phyloP scores from a whole-genome alignment of 768 basidiomycete species.

The Coprinopsis strossmayeri region DNA sequence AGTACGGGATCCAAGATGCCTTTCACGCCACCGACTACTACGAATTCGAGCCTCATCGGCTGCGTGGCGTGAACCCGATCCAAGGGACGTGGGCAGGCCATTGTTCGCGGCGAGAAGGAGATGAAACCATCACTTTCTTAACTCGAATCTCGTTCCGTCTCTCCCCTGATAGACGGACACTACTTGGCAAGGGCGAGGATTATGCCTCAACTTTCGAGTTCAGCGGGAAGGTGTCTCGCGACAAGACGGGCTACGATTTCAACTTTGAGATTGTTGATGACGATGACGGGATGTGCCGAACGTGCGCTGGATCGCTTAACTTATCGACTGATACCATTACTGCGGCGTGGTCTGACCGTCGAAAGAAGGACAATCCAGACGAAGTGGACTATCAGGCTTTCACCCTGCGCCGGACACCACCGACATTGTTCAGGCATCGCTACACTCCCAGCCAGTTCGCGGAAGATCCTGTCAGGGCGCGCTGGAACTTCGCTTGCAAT shows the following conservation, averaged over 20 bases:
- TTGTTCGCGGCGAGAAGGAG: slow-evolving; percentile 14
- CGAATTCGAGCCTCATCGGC: slow-evolving; percentile 22
- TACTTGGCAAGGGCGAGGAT: slow-evolving; percentile 28
- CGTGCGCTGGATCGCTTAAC: slow-evolving; percentile 20
- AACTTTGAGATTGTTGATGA: slow-evolving; percentile 21
- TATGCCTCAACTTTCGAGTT: slow-evolving; percentile 25
- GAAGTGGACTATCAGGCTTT: slow-evolving; percentile 19
- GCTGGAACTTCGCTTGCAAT: slow-evolving; percentile 28
- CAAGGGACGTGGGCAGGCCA: slow-evolving; percentile 31
- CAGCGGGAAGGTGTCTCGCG: slow-evolving; percentile 16
- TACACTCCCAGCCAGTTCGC: slow-evolving; percentile 21
- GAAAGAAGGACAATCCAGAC: slow-evolving; percentile 18
- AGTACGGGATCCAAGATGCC: slow-evolving; percentile 26
- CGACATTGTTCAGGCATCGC: slow-evolving; percentile 24
- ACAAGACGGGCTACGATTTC: slow-evolving; percentile 18
- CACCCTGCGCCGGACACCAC: slow-evolving; percentile 21
- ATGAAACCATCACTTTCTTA: slow-evolving; percentile 18
- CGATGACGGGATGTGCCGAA: slow-evolving; percentile 20
- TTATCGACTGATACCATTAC: slow-evolving; percentile 13
- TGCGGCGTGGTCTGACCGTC: slow-evolving; percentile 17
- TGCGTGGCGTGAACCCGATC: slow-evolving; percentile 15
- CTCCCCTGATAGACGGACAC: slow-evolving; percentile 15
- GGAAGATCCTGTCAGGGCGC: slow-evolving; percentile 24
- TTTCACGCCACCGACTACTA: slow-evolving; percentile 26
- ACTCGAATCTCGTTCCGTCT: slow-evolving; percentile 24